phyloP scores from a whole-genome alignment of 2,329 filamentous ascomycete genomes.

The Cryphonectria carpinicola region DNA sequence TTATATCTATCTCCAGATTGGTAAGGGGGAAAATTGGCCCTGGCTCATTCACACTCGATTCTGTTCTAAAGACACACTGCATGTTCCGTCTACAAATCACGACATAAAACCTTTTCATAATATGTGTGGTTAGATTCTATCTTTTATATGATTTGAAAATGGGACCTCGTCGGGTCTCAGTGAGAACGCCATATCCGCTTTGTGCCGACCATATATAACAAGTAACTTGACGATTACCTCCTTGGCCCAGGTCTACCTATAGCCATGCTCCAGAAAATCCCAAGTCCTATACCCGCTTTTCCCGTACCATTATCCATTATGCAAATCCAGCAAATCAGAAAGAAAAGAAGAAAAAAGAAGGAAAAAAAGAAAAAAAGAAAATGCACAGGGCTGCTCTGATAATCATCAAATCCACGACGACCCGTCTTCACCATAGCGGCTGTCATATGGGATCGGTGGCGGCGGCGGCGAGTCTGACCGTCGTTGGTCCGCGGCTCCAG shows the following conservation, averaged over 20 bases:
- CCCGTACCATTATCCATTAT: background rate
- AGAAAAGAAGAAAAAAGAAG: background rate
- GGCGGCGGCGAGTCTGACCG: constrained; percentile 21
- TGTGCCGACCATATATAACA: background rate
- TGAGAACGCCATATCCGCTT: background rate
- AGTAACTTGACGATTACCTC: background rate
- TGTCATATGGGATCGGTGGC: constrained; percentile 26
- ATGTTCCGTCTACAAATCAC: background rate
- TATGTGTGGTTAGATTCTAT: background rate
- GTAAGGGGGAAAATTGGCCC: background rate
- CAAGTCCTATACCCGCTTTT: background rate
- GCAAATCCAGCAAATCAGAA: background rate
- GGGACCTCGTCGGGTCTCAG: background rate
- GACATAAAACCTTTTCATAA: background rate
- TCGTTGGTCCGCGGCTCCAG: constrained; percentile 2
- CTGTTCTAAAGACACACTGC: background rate
- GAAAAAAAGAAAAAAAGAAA: too few relatives aligned
- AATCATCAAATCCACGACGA: constrained; percentile 5
- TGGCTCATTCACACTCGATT: background rate
- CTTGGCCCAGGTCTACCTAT: background rate
- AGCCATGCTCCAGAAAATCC: background rate
- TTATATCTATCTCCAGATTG: background rate
- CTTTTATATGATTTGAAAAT: background rate
- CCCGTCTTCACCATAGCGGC: constrained; percentile 6
- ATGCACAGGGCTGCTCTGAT: background rate